Conservation (phyloP, 257 asterid species). For the Solanum clarkiae region DNA sequence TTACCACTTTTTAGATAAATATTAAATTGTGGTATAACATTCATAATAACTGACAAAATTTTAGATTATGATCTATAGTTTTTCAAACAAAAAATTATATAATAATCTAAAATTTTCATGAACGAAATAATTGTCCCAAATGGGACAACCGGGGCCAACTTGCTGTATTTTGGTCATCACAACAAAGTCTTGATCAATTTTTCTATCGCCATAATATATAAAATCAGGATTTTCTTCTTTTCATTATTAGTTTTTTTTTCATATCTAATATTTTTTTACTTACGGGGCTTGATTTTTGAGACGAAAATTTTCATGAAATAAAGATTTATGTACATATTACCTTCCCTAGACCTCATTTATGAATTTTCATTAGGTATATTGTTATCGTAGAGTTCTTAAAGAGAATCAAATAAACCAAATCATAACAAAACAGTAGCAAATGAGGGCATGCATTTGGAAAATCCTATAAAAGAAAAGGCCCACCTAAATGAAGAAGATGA, state of each 20-base stretch:
- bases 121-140: background rate
- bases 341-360: no score
- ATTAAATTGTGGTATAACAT: background rate
- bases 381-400: no score
- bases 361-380: no score
- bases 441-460: background rate
- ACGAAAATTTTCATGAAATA: no score
- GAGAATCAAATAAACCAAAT: background rate
- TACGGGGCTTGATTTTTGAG: no score
- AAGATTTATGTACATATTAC: no score
- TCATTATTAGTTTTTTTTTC: no score
- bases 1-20: background rate
- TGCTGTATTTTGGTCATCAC: background rate
- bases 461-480: background rate
- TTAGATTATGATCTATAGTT: background rate
- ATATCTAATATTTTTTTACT: background rate
- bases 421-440: background rate
- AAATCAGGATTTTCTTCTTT: background rate
- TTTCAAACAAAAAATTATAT: background rate
- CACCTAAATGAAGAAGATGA: background rate
- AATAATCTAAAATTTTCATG: no score
- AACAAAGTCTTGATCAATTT: background rate
- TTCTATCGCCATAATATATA: background rate
- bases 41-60: background rate
- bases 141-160: background rate